Percentiles rank a stretch among this genome's conserved stretches.
phyloP scores from a whole-genome alignment of 306 rosid genomes.

The Medicago lupulina region DNA sequence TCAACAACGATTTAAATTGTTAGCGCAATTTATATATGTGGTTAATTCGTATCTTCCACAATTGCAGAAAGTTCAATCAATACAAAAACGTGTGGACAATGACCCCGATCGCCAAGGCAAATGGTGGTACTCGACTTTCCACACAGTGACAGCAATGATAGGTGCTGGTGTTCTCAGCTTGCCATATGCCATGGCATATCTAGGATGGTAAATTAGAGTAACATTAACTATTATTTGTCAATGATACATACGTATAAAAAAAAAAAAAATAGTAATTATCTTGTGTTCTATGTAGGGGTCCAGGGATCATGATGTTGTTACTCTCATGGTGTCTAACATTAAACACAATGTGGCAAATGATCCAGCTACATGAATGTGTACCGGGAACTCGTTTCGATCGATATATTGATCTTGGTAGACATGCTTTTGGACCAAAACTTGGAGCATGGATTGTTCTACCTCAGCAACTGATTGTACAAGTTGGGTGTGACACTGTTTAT shows the following conservation, averaged over 20 bases:
- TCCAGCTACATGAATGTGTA: constrained; percentile 91
- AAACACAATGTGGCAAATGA: constrained; percentile 95
- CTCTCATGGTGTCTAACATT: constrained; percentile 86
- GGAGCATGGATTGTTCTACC: constrained; percentile 96
- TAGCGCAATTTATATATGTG: not conserved
- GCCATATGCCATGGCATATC: constrained; percentile 90
- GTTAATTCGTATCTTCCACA: not conserved
- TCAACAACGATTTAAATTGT: not conserved
- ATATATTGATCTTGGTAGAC: constrained; percentile 80
- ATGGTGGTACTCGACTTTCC: constrained; percentile 99
- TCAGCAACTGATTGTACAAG: constrained; percentile 84
- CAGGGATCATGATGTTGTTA: constrained; percentile 69
- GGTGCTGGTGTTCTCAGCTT: constrained; percentile 96
- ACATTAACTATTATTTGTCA: not conserved
- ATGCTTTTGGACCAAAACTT: constrained; percentile 84
- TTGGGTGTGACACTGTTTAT: constrained; percentile 87
- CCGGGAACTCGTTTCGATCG: constrained; percentile 89
- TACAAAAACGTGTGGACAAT: constrained; percentile 59
- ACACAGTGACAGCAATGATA: constrained; percentile 89
- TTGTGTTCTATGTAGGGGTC: constrained; percentile 69
- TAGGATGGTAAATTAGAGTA: constrained; percentile 73
- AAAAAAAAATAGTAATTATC: not conserved
- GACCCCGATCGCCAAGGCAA: constrained; percentile 67
- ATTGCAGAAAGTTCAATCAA: constrained; percentile 56
- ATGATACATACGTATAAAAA: too few relatives aligned